Evolutionary conservation across 805 yeast species (phyloP), one percentile per base, ranked within the genome.

Genomic region (Lipomyces chichibuensis): DNA sequence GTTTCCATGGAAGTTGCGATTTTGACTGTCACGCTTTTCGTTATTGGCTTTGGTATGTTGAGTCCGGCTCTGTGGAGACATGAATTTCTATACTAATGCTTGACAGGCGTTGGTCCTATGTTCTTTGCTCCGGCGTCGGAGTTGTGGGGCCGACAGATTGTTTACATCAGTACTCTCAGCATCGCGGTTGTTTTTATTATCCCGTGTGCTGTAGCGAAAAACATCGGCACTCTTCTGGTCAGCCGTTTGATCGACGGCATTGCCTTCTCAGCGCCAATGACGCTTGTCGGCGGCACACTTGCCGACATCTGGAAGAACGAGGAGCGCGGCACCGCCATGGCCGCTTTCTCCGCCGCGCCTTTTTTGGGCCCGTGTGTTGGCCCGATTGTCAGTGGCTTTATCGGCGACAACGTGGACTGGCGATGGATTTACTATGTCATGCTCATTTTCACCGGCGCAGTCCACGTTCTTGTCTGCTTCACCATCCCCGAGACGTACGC

Each of bases 211-310:
- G 84, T 85, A 74, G 82, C 84, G 33, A 23, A 52, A 29, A 88
- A 87, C 65, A 84, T 87, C 39, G 87, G 87, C 8, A 90, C 88
- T 43, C 78, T 90, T 65, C 76, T 88, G 65, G 84, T 88, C 57
- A 84, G 88, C 61, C 84, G 95, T 69, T 85, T 88, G 70, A 77
- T 88, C 67, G 85, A 87, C 13, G 95, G 95, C 0, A 82, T 89
- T 57, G 88, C 88, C 71, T 92, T 92, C 3, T 87, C 91, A 61
- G 88, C 90, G 2, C 89, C 92, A 54, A 79, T 90, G 71, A 85
- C 88, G 68, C 88, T 90, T 39, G 91, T 92, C 9, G 92, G 93
- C 37, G 95, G 95, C 27, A 83, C 89, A 0, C 80, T 90, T 57
- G 87, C 91, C 13, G 96, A 90, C 76, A 81, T 90, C 65, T 90